Conservation (phyloP, 2,329 filamentous ascomycete species). For the Fusarium luffae region DNA sequence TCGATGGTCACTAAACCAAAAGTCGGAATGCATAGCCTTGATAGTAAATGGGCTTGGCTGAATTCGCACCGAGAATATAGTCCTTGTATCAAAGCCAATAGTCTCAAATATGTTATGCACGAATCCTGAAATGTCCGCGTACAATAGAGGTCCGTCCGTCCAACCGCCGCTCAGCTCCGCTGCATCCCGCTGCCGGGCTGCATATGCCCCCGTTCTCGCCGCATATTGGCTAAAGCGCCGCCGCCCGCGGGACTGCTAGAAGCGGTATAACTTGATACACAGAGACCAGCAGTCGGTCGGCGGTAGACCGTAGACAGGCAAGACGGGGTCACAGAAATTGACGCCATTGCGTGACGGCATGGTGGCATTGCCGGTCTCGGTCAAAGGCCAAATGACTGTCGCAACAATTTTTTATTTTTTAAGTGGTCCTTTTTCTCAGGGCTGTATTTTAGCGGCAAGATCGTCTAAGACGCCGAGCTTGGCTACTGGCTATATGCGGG, state of each 20-base stretch:
- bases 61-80: background rate
- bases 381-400: slow-evolving; percentile 24
- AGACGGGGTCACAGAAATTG: slow-evolving; percentile 31
- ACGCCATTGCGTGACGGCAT: slow-evolving; percentile 47
- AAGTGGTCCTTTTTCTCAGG: slow-evolving; percentile 32
- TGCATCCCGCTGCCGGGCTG: slow-evolving; percentile 30
- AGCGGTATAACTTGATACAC: slow-evolving; percentile 31
- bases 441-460: slow-evolving; percentile 33
- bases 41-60: background rate
- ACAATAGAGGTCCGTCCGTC: slow-evolving; percentile 9
- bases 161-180: slow-evolving; percentile 25
- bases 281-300: slow-evolving; percentile 10
- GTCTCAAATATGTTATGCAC: background rate
- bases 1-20: background rate
- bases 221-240: slow-evolving; percentile 12
- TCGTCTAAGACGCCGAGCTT: slow-evolving; percentile 18
- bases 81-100: background rate
- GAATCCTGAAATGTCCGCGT: background rate
- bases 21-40: background rate
- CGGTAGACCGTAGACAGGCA: slow-evolving; percentile 11
- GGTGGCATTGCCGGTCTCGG: slow-evolving; percentile 43
- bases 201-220: slow-evolving; percentile 26
- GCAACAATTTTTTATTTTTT: slow-evolving; percentile 13
- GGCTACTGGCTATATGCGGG: slow-evolving; percentile 14
- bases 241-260: slow-evolving; percentile 45